Percentiles rank a stretch among this genome's conserved stretches.
Evolutionary conservation across 495 filamentous ascomycete genomes (phyloP).

Genomic region (Mytilinidion resinicola): DNA sequence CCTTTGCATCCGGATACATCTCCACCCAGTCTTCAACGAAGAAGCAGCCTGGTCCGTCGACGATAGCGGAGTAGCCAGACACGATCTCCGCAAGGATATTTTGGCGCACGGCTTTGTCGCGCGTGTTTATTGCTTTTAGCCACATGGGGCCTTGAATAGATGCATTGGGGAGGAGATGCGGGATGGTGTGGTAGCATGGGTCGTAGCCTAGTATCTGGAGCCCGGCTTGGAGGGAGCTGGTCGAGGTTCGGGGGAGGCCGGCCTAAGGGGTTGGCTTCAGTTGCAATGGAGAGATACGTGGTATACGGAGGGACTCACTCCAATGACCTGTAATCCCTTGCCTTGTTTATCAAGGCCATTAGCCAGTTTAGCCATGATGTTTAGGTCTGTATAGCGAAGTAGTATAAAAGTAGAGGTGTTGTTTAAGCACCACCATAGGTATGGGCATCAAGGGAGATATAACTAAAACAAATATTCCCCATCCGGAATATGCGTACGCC

Average conservation of each 20-base stretch:
- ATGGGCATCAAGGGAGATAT: too few species aligned
- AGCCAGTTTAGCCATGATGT: too few species aligned
- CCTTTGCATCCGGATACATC: conserved; percentile 1
- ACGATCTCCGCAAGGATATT: conserved; percentile 1
- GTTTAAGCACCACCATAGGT: too few species aligned
- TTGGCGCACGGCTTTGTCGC: not conserved
- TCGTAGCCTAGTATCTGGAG: not conserved
- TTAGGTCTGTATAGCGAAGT: too few species aligned
- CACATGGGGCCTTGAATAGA: not conserved
- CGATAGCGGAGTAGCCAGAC: not conserved
- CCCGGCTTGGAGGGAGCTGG: not conserved
- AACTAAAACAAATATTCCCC: too few species aligned
- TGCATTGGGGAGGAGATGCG: not conserved
- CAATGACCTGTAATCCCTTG: too few species aligned
- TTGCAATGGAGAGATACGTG: too few species aligned
- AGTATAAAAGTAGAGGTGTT: too few species aligned
- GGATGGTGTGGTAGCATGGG: conserved; percentile 1
- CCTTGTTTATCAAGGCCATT: too few species aligned
- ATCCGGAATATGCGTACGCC: too few species aligned
- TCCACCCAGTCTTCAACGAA: not conserved
- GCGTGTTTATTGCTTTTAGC: not conserved
- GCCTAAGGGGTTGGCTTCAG: not conserved
- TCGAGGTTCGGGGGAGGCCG: not conserved
- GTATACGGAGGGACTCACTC: too few species aligned
- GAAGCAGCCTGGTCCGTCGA: not conserved